Percentiles rank a stretch among this genome's conserved stretches.
Evolutionary conservation across 192 early-diverging fungal genomes (phyloP).

Genomic region (Coemansia sp.): DNA sequence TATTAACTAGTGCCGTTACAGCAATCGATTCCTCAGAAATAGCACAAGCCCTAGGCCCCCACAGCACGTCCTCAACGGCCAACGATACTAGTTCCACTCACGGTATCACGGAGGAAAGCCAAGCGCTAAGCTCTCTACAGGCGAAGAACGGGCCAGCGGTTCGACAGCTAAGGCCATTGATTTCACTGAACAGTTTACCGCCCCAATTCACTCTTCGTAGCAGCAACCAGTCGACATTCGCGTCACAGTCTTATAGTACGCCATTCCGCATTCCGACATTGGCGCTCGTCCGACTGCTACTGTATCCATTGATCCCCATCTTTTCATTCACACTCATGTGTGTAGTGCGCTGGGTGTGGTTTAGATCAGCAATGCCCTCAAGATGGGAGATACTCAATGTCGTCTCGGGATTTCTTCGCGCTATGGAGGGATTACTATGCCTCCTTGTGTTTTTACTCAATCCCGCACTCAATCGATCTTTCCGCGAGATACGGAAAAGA

Average conservation of each 20-base stretch:
- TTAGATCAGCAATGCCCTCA: conserved; percentile 47
- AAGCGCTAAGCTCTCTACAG: background rate
- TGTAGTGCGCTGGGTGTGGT: conserved; percentile 54
- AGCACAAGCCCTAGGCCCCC: background rate
- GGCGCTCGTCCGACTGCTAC: conserved; percentile 38
- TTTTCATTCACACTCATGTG: conserved; percentile 54
- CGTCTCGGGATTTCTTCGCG: conserved; percentile 41
- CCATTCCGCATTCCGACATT: conserved; percentile 47
- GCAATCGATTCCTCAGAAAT: background rate
- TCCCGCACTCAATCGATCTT: conserved; percentile 49
- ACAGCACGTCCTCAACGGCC: background rate
- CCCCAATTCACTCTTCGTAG: conserved; percentile 17
- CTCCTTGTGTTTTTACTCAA: conserved; percentile 54
- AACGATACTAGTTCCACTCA: background rate
- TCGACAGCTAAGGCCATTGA: conserved; percentile 14
- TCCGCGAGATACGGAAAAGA: conserved; percentile 50
- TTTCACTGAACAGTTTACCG: conserved; percentile 22
- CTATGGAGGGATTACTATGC: conserved; percentile 45
- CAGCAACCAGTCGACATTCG: conserved; percentile 23
- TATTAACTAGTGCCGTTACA: background rate
- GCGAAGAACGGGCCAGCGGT: background rate
- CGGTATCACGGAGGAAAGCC: background rate
- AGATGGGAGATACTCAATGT: conserved; percentile 45
- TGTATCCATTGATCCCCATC: conserved; percentile 54
- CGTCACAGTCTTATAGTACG: conserved; percentile 10